Evolutionary conservation across 164 flowering plant genomes (phyloP).

Genomic region (Brasenia schreberi): DNA sequence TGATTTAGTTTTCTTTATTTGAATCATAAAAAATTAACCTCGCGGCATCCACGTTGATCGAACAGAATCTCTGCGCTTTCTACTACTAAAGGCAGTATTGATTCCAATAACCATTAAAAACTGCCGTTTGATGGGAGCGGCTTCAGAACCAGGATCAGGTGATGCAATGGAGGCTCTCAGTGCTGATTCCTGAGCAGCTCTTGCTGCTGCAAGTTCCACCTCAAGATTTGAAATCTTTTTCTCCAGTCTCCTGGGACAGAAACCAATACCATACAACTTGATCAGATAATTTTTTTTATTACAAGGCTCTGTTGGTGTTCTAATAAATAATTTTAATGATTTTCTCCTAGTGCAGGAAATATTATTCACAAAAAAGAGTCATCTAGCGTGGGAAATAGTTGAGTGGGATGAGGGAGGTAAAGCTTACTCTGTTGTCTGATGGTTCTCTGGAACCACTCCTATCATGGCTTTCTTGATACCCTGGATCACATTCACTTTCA

Average conservation of each 20-base stretch:
- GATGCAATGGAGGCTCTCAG: constrained; percentile 63
- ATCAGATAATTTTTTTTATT: no score
- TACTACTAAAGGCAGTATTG: constrained; percentile 95
- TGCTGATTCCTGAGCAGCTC: constrained; percentile 79
- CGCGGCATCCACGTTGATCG: constrained; percentile 98
- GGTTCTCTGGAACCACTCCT: not conserved
- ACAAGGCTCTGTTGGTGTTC: no score
- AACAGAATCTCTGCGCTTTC: constrained; percentile 93
- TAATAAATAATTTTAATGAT: not conserved
- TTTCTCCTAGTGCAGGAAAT: not conserved
- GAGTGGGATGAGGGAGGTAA: not conserved
- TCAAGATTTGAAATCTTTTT: constrained; percentile 88
- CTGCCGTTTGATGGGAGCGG: constrained; percentile 35
- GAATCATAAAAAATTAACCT: constrained; percentile 25
- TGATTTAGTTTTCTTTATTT: no score
- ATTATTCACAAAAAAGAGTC: no score
- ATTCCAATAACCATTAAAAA: constrained; percentile 87
- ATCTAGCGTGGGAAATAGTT: no score
- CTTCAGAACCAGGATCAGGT: constrained; percentile 28
- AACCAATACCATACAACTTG: not conserved
- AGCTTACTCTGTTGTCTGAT: not conserved
- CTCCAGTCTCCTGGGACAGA: constrained; percentile 57
- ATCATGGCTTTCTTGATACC: not conserved
- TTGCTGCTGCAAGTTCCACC: constrained; percentile 96
- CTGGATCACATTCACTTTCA: not conserved